phyloP scores from a whole-genome alignment of 2,329 filamentous ascomycete genomes.

The Dactylellina haptotyla region DNA sequence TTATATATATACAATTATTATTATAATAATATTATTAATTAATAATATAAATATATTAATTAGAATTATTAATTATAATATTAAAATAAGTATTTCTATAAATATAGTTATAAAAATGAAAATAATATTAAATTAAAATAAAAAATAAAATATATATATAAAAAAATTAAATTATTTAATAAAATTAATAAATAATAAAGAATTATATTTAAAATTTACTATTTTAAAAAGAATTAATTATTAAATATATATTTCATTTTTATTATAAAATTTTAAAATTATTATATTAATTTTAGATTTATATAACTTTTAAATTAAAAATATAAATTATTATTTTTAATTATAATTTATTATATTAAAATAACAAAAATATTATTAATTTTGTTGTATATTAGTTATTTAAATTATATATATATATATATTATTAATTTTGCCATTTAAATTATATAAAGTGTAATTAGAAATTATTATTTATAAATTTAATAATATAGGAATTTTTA shows the following conservation, averaged over 20 bases:
- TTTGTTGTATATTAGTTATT: background rate
- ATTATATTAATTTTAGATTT: background rate
- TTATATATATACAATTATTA: background rate
- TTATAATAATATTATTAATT: background rate
- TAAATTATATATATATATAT: background rate
- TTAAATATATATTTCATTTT: background rate
- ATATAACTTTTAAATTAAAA: background rate
- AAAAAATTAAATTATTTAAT: background rate
- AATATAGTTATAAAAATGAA: background rate
- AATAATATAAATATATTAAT: background rate
- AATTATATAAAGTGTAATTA: background rate
- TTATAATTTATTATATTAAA: background rate
- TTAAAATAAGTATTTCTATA: constrained; percentile 1
- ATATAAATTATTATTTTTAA: background rate
- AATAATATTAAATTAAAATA: background rate
- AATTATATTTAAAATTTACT: background rate
- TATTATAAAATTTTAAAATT: background rate
- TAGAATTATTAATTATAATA: background rate
- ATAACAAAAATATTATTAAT: background rate
- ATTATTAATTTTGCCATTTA: background rate
- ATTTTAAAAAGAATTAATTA: background rate
- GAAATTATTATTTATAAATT: background rate
- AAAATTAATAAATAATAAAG: background rate
- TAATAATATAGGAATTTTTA: background rate
- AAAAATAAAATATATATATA: background rate